Evolutionary conservation across 202 grass and related monocot genomes (phyloP), one percentile per base, ranked within the genome.

Genomic region (Setaria viridis): DNA sequence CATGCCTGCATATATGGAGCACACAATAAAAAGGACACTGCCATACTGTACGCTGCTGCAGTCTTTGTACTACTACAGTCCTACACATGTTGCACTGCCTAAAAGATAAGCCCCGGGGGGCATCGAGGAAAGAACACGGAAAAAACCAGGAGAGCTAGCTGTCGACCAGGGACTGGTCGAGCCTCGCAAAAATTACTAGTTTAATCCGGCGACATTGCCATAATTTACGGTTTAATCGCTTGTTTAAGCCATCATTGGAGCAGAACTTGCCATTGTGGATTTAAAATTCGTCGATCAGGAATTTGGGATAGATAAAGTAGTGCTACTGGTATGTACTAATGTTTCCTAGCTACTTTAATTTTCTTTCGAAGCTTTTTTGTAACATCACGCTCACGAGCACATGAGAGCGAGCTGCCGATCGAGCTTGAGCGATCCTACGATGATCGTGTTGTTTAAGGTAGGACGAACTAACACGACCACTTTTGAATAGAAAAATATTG

Each of bases 401-500:
- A 56, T 58, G 73, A 74, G 11, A 45, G 39, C 39, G 2, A 41
- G 55, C 64, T 37, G 30, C 29, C 30, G 15, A 54, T 35, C 71
- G 71, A 72, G 21, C 46, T 72, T 16, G 12, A 49, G 11, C 41
- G 72, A 71, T 71, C 86, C 53, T 72, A 50, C 7, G 35, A 72
- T 64, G 66, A 78, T 84, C 77, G 11, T 21, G 73, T 77, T 33
- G 13, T 83, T 88, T 88, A 29, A 79, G 49, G 58, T 73, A 42
- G 58, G 78, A 48, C 12, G 13, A 75, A 15, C 64, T 45, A 78
- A 85, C 66, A 76, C 57, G 43, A 76, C 62, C 48, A 12, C 67
- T 65, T 34, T 13, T 64, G 45, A 64, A 63, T 11, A 47, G 3
- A 6, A 49, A 15, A 64, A 32, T 70, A 43, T 77, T 82, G 42